These are phyloP conservation scores for Exophiala dermatitidis DNA, from an alignment of 2,329 filamentous ascomycete species.

Conservation along the genomic window DNA sequence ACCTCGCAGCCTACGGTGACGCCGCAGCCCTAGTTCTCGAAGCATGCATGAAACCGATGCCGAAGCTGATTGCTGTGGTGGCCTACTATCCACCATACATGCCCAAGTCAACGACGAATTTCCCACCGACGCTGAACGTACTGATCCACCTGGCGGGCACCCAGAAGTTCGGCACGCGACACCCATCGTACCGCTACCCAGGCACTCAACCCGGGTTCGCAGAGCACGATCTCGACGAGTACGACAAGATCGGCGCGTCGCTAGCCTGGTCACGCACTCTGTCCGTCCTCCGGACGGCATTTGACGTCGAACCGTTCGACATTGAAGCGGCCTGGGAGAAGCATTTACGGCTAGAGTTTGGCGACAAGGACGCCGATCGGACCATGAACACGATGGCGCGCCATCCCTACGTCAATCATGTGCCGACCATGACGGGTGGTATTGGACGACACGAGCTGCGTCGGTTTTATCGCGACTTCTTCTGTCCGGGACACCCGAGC, in stretches of 20 bases:
- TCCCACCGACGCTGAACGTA: conserved; percentile 39
- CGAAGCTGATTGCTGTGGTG: conserved; percentile 52
- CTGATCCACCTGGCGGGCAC: conserved; percentile 52
- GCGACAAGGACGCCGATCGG: conserved; percentile 31
- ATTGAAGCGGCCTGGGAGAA: conserved; percentile 37
- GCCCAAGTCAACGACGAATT: conserved; percentile 40
- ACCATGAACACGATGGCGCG: conserved; percentile 30
- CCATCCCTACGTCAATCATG: conserved; percentile 31
- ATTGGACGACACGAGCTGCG: conserved; percentile 37
- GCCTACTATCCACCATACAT: conserved; percentile 58
- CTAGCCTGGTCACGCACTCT: conserved; percentile 64
- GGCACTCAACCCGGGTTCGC: conserved; percentile 59
- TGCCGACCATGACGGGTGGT: conserved; percentile 38
- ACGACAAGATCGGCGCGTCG: conserved; percentile 56
- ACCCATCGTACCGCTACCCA: conserved; percentile 47
- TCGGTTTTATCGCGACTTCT: conserved; percentile 52
- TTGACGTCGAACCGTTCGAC: conserved; percentile 37
- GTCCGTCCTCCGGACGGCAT: conserved; percentile 52
- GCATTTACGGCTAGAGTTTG: conserved; percentile 30
- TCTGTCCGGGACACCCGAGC: conserved; percentile 46
- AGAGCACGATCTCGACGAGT: conserved; percentile 62
- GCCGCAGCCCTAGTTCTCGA: conserved; percentile 55
- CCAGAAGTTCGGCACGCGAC: conserved; percentile 29
- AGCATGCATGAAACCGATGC: conserved; percentile 49
- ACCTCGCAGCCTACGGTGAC: conserved; percentile 50